Conservation (phyloP, 345 rosid species). For the Hypericum perforatum region DNA sequence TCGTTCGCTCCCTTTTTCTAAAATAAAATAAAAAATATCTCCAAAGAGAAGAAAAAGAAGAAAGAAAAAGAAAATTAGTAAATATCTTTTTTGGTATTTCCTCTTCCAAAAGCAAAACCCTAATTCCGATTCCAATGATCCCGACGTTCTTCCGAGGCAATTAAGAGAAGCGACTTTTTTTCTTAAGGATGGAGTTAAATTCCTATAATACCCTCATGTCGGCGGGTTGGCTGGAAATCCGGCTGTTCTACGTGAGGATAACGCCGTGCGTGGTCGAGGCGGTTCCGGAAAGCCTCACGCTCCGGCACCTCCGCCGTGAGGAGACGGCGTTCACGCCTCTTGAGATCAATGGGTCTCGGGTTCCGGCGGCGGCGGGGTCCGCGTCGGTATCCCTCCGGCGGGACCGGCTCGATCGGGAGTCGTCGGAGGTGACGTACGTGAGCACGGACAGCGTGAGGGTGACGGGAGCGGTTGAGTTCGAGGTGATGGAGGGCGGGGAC, state of each 20-base stretch:
- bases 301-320: slow-evolving; percentile 61
- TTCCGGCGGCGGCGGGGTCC: slow-evolving; percentile 46
- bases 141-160: too few relatives aligned
- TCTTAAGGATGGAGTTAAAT: too few relatives aligned
- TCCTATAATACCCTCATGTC: slow-evolving; percentile 24
- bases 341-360: slow-evolving; percentile 61
- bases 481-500: slow-evolving; percentile 49
- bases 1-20: too few relatives aligned
- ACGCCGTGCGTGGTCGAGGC: slow-evolving; percentile 45
- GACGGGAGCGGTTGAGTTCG: slow-evolving; percentile 70
- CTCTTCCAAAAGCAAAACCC: too few relatives aligned
- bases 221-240: slow-evolving; percentile 80
- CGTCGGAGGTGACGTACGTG: slow-evolving; percentile 75
- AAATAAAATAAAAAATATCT: too few relatives aligned
- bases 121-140: too few relatives aligned
- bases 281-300: slow-evolving; percentile 62
- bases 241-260: slow-evolving; percentile 74
- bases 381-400: slow-evolving; percentile 58
- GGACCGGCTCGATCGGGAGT: slow-evolving; percentile 58
- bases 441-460: slow-evolving; percentile 77
- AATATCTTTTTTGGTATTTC: too few relatives aligned
- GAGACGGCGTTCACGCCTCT: slow-evolving; percentile 47
- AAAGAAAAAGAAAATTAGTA: too few relatives aligned
- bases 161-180: too few relatives aligned
- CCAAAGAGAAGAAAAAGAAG: too few relatives aligned